These are phyloP conservation scores for Phytophthora tubulina DNA, from an alignment of 352 stramenopile genomes.

Conservation along the genomic window DNA sequence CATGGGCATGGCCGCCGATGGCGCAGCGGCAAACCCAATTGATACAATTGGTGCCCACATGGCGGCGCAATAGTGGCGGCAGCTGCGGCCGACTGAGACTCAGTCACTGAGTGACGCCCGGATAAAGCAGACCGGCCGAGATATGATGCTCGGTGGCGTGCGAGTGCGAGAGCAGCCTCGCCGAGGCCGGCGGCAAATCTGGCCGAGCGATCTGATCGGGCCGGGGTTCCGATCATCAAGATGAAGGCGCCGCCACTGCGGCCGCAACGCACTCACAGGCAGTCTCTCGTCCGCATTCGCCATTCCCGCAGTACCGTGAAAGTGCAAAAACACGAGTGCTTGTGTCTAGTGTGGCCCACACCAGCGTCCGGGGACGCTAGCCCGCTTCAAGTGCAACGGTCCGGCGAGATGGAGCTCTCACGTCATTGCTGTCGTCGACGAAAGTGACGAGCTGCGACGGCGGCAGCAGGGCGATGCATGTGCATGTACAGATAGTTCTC, in stretches of 20 bases:
- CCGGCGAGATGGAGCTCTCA: neutral
- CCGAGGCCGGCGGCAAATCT: constrained; percentile 17
- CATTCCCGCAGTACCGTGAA: constrained; percentile 19
- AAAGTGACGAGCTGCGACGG: constrained; percentile 4
- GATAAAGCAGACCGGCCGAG: constrained; percentile 2
- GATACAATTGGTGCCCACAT: neutral
- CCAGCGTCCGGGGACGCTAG: constrained; percentile 18
- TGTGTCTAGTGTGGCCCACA: constrained; percentile 23
- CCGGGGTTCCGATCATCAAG: constrained; percentile 37
- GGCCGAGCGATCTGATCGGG: constrained; percentile 28
- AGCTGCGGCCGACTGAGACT: constrained; percentile 16
- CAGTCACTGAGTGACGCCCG: neutral
- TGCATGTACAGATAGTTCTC: too few relatives aligned
- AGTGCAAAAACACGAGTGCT: constrained; percentile 26
- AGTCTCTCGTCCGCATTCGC: constrained; percentile 31
- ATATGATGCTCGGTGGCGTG: constrained; percentile 22
- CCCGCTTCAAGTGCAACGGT: constrained; percentile 16
- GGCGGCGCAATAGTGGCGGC: neutral
- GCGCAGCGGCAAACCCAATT: constrained; percentile 4
- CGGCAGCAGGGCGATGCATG: neutral
- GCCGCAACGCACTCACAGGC: neutral
- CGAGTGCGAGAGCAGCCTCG: neutral
- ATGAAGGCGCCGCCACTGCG: constrained; percentile 10
- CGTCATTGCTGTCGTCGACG: constrained; percentile 1
- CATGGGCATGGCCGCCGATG: neutral